Percentiles rank a stretch among this genome's conserved stretches.
These are phyloP conservation scores for Venturia pyrina DNA, from an alignment of 2,329 filamentous ascomycete species.

Conservation along the genomic window DNA sequence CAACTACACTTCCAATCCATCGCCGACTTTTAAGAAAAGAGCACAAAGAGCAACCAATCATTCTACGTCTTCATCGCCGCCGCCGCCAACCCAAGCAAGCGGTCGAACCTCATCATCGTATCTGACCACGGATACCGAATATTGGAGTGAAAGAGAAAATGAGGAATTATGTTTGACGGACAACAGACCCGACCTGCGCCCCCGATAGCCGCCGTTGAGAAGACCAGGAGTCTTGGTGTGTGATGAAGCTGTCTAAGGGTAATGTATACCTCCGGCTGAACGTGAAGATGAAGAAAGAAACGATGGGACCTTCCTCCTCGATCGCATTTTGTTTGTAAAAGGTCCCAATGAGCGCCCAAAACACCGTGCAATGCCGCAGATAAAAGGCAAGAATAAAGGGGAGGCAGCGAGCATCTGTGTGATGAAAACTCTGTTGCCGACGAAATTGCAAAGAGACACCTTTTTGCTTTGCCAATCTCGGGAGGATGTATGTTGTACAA, in stretches of 20 bases:
- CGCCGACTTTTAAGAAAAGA: background rate
- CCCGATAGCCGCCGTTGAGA: background rate
- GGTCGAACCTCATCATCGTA: background rate
- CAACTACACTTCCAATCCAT: background rate
- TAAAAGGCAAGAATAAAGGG: background rate
- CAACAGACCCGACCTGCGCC: constrained; percentile 5
- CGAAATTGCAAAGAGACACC: constrained; percentile 5
- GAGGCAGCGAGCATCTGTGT: background rate
- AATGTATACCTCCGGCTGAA: background rate
- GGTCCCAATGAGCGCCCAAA: constrained; percentile 5
- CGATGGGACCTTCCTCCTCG: background rate
- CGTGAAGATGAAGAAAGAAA: background rate
- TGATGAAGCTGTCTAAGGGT: constrained; percentile 1
- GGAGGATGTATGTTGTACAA: constrained; percentile 4
- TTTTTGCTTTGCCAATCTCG: background rate
- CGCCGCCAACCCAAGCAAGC: background rate
- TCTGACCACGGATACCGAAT: background rate
- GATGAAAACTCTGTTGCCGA: background rate
- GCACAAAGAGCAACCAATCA: background rate
- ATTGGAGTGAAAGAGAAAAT: background rate
- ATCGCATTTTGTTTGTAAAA: constrained; percentile 1
- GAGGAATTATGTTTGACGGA: constrained; percentile 3
- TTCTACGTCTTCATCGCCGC: background rate
- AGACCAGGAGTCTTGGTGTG: background rate
- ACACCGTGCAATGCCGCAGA: constrained; percentile 15